Evolutionary conservation across 495 filamentous ascomycete species (phyloP).

Genomic region (Ascodesmis nigricans): DNA sequence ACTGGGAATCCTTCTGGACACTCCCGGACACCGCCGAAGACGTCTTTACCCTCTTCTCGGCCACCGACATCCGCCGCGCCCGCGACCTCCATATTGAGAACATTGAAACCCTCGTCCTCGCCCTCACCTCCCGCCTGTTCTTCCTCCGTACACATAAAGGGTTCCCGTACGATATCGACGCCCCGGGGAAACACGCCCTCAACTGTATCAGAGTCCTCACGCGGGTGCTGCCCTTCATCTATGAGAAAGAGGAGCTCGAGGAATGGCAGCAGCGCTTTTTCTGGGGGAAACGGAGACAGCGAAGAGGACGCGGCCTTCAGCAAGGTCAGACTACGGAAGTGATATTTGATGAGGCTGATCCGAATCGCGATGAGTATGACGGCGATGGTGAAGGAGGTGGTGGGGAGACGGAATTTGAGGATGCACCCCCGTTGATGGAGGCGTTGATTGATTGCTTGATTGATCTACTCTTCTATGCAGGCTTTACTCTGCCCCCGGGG

Average conservation of each 20-base stretch:
- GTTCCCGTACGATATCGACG: slow-evolving; percentile 70
- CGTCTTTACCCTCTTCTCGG: slow-evolving; percentile 89
- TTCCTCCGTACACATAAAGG: slow-evolving; percentile 67
- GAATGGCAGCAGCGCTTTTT: slow-evolving; percentile 86
- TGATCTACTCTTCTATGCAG: slow-evolving; percentile 77
- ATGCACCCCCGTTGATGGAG: slow-evolving; percentile 72
- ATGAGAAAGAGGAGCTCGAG: slow-evolving; percentile 71
- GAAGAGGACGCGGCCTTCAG: slow-evolving; percentile 31
- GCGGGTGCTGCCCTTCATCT: slow-evolving; percentile 75
- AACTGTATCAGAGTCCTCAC: slow-evolving; percentile 90
- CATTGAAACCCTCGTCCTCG: slow-evolving; percentile 71
- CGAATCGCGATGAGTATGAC: slow-evolving; percentile 29
- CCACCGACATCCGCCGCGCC: slow-evolving; percentile 77
- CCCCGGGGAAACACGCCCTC: slow-evolving; percentile 71
- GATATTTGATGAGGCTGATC: slow-evolving; percentile 58
- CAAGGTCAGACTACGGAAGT: slow-evolving; percentile 38
- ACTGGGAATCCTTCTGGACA: slow-evolving; percentile 96
- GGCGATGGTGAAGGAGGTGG: no score
- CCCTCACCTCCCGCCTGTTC: slow-evolving; percentile 58
- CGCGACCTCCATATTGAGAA: slow-evolving; percentile 72
- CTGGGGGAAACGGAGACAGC: slow-evolving; percentile 58
- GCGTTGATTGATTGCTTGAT: slow-evolving; percentile 80
- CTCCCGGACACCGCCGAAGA: slow-evolving; percentile 90
- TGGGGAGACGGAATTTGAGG: slow-evolving; percentile 28
- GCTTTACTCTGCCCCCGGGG: slow-evolving; percentile 52